Percentiles rank a stretch among this genome's conserved stretches.
Evolutionary conservation across 148 eudicot species (phyloP).

Genomic region (Diospyros lotus): DNA sequence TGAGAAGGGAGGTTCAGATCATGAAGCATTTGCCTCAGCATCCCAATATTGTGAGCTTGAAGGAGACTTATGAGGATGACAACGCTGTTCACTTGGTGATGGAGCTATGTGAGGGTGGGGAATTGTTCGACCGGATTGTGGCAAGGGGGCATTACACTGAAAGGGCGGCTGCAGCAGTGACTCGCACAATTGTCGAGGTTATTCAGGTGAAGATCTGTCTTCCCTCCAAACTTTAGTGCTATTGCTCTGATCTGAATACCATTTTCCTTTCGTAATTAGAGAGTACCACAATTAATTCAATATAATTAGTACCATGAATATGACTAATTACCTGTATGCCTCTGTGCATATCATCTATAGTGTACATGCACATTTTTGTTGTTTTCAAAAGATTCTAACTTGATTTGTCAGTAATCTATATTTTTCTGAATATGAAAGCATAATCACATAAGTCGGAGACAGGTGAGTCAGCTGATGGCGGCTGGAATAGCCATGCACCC

Average conservation of each 20-base stretch:
- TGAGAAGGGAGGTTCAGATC: constrained; percentile 63
- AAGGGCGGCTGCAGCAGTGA: constrained; percentile 61
- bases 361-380: too few relatives aligned
- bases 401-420: too few relatives aligned
- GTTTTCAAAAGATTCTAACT: too few relatives aligned
- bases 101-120: constrained; percentile 75
- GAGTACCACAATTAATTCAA: background rate
- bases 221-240: background rate
- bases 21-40: constrained; percentile 61
- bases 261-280: background rate
- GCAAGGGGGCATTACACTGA: constrained; percentile 69
- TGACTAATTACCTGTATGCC: background rate
- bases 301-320: background rate
- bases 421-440: too few relatives aligned
- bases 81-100: constrained; percentile 59
- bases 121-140: constrained; percentile 69
- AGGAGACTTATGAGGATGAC: constrained; percentile 66
- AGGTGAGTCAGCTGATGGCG: too few relatives aligned
- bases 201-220: constrained; percentile 43
- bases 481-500: too few relatives aligned
- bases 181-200: constrained; percentile 58
- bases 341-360: too few relatives aligned
- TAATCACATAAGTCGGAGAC: too few relatives aligned
- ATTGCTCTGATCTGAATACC: constrained; percentile 6
- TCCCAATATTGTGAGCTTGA: constrained; percentile 52